Evolutionary conservation across 2,329 filamentous ascomycete species (phyloP).

Genomic region (Huntiella decipiens): DNA sequence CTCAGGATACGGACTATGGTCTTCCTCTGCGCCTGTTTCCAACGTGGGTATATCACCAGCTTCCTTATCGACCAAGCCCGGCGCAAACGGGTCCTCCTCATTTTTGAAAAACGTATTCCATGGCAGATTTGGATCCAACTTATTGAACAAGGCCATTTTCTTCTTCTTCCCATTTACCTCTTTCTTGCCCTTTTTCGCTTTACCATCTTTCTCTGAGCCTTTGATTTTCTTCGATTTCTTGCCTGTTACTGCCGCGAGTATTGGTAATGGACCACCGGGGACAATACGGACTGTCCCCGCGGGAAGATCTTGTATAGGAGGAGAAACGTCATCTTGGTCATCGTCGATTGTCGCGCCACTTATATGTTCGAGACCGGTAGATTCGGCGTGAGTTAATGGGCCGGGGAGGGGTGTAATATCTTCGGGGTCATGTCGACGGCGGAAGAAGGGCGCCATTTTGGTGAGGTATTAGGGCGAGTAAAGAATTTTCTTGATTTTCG

Average conservation of each 20-base stretch:
- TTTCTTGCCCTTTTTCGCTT: no score
- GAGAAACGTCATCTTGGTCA: slow-evolving; percentile 1
- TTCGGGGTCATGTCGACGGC: slow-evolving; percentile 27
- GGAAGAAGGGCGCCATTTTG: slow-evolving; percentile 19
- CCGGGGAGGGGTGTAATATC: slow-evolving; percentile 25
- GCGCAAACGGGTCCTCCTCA: slow-evolving; percentile 15
- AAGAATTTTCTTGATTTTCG: no score
- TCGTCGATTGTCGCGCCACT: slow-evolving; percentile 36
- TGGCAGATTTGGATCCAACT: slow-evolving; percentile 44
- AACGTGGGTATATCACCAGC: slow-evolving; percentile 26
- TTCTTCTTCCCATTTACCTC: background rate
- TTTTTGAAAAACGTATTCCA: slow-evolving; percentile 33
- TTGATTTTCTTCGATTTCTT: no score
- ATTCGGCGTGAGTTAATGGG: slow-evolving; percentile 21
- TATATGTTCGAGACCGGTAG: slow-evolving; percentile 24
- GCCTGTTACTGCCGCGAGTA: no score
- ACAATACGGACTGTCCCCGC: background rate
- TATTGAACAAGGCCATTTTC: background rate
- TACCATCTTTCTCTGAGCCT: no score
- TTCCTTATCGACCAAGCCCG: slow-evolving; percentile 32
- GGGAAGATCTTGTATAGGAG: slow-evolving; percentile 1
- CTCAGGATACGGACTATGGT: slow-evolving; percentile 50
- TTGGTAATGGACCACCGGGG: background rate
- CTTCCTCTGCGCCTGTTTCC: slow-evolving; percentile 35
- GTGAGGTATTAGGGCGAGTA: no score